Percentiles rank a stretch among this genome's conserved stretches.
phyloP scores from a whole-genome alignment of 2,329 filamentous ascomycete species.

The Exserohilum rostratum region DNA sequence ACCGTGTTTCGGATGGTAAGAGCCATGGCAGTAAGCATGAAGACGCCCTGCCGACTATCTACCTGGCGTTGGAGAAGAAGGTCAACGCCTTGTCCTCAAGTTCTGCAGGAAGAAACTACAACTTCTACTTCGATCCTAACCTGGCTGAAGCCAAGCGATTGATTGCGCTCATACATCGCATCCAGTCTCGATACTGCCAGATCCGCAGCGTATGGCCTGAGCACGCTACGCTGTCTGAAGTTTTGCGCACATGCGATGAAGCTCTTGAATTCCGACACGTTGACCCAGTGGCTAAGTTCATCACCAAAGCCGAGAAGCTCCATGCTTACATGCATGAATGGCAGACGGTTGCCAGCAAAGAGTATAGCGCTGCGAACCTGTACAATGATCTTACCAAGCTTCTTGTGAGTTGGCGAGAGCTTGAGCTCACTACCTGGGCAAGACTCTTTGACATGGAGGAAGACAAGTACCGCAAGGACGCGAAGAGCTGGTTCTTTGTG shows the following conservation, averaged over 20 bases:
- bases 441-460: constrained; percentile 85
- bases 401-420: constrained; percentile 85
- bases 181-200: constrained; percentile 73
- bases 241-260: constrained; percentile 74
- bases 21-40: constrained; percentile 41
- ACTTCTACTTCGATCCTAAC: constrained; percentile 89
- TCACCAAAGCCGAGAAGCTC: constrained; percentile 86
- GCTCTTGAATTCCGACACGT: constrained; percentile 76
- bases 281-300: constrained; percentile 83
- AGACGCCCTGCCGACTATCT: constrained; percentile 67
- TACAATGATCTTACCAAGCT: constrained; percentile 81
- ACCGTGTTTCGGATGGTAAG: constrained; percentile 33
- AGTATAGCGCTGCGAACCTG: constrained; percentile 70
- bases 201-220: constrained; percentile 70
- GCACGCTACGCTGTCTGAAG: constrained; percentile 81
- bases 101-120: constrained; percentile 61
- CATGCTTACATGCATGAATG: constrained; percentile 88
- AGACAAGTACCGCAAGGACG: constrained; percentile 75
- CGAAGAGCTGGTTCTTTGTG: constrained; percentile 93
- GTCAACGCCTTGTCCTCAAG: constrained; percentile 49
- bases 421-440: constrained; percentile 92
- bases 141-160: constrained; percentile 76
- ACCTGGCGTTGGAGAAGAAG: constrained; percentile 70
- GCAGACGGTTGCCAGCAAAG: constrained; percentile 88
- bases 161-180: constrained; percentile 69